Conservation (phyloP, 257 asterid genomes). For the Sherardia arvensis region DNA sequence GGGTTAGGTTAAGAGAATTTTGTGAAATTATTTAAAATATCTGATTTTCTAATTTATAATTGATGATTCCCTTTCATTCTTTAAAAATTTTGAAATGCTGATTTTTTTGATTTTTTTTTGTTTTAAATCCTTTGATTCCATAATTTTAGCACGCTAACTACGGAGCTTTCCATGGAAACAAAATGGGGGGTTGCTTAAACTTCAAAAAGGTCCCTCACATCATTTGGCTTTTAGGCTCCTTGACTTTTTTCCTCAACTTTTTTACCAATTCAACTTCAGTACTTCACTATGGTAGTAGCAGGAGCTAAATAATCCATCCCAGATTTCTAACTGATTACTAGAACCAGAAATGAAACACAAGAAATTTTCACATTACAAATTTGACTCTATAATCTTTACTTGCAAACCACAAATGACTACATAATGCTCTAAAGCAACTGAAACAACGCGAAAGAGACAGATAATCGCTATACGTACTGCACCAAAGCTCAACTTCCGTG, state of each 20-base stretch:
- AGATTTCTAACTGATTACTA: background rate
- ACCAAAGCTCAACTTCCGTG: too few relatives aligned
- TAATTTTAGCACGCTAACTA: background rate
- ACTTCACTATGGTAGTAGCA: background rate
- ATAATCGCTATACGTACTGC: too few relatives aligned
- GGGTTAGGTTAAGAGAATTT: too few relatives aligned
- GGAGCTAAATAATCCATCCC: background rate
- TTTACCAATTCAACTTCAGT: too few relatives aligned
- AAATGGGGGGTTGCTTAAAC: background rate
- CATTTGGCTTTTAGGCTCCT: background rate
- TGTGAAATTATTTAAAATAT: too few relatives aligned
- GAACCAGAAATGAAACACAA: background rate
- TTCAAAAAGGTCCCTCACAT: background rate
- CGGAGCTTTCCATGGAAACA: background rate
- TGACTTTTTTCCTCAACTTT: background rate
- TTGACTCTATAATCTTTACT: background rate
- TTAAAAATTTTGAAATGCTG: too few relatives aligned
- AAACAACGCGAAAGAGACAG: too few relatives aligned
- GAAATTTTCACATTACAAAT: too few relatives aligned
- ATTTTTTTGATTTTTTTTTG: too few relatives aligned
- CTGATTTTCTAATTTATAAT: too few relatives aligned
- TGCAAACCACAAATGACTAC: background rate
- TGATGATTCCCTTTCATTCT: too few relatives aligned
- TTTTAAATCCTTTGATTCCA: background rate
- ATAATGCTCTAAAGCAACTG: background rate